Evolutionary conservation across 306 rosid species (phyloP).

Genomic region (Corylus heterophylla): DNA sequence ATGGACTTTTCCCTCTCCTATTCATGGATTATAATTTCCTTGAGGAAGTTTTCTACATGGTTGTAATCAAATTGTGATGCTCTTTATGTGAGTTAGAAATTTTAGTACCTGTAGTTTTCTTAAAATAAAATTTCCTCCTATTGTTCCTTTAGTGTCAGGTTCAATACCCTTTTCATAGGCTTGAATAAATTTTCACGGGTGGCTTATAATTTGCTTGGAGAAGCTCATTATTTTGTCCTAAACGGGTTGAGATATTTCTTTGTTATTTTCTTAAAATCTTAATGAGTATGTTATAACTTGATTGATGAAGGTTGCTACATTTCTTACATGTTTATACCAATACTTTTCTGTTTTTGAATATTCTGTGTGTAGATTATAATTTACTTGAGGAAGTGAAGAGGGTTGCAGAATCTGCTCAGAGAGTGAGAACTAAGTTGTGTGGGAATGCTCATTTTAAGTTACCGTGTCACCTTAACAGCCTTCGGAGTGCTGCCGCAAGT

Average conservation of each 20-base stretch:
- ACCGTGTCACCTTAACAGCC: constrained; percentile 52
- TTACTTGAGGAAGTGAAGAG: constrained; percentile 89
- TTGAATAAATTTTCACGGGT: neutral
- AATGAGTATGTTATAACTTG: neutral
- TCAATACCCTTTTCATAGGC: neutral
- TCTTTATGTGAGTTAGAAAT: neutral
- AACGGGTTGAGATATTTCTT: neutral
- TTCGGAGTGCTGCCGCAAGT: constrained; percentile 57
- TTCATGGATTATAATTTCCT: neutral
- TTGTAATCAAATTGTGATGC: neutral
- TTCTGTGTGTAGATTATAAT: constrained; percentile 58
- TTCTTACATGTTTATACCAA: neutral
- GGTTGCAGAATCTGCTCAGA: constrained; percentile 78
- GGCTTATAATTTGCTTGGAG: neutral
- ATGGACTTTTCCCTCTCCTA: neutral
- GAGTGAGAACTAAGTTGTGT: constrained; percentile 65
- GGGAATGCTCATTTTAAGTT: constrained; percentile 42
- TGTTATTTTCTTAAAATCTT: neutral
- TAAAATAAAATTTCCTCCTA: too few relatives aligned
- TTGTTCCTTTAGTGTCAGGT: neutral
- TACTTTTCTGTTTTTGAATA: neutral
- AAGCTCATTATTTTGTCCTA: neutral
- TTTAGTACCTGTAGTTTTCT: neutral
- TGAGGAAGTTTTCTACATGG: neutral
- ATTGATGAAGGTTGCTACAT: constrained; percentile 7